Percentiles rank a stretch among this genome's conserved stretches.
Evolutionary conservation across 2,329 filamentous ascomycete species (phyloP).

Genomic region (Fusarium chuoi): DNA sequence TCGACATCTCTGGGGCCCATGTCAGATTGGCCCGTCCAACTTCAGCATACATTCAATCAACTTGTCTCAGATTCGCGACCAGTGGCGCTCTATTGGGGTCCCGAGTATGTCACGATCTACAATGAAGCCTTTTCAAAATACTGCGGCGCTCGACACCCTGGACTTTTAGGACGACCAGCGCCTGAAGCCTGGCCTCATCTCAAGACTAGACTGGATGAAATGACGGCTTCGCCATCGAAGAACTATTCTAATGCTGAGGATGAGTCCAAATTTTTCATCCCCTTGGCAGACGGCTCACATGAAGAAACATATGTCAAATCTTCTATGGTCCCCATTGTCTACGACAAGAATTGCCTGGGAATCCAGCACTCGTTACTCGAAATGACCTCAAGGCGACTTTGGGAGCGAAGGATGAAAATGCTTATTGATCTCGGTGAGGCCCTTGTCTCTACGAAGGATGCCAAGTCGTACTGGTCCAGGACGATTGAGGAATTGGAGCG

Average conservation of each 20-base stretch:
- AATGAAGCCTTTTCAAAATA: slow-evolving; percentile 73
- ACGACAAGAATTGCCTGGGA: slow-evolving; percentile 55
- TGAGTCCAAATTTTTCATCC: slow-evolving; percentile 59
- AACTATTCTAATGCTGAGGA: slow-evolving; percentile 53
- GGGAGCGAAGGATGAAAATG: slow-evolving; percentile 62
- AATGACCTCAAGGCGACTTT: slow-evolving; percentile 58
- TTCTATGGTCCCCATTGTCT: slow-evolving; percentile 59
- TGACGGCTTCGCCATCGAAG: slow-evolving; percentile 43
- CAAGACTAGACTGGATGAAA: slow-evolving; percentile 51
- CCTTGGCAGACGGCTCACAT: slow-evolving; percentile 52
- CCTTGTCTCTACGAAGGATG: slow-evolving; percentile 55
- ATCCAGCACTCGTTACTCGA: slow-evolving; percentile 61
- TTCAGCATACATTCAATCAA: slow-evolving; percentile 58
- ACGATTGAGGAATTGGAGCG: slow-evolving; percentile 56
- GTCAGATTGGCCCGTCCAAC: slow-evolving; percentile 56
- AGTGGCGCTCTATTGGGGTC: slow-evolving; percentile 72
- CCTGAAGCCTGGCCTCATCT: slow-evolving; percentile 69
- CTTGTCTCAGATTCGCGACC: slow-evolving; percentile 58
- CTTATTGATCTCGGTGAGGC: slow-evolving; percentile 59
- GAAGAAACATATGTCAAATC: slow-evolving; percentile 62
- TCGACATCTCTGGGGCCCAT: slow-evolving; percentile 59
- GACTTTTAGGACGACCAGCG: slow-evolving; percentile 69
- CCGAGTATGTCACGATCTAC: slow-evolving; percentile 71
- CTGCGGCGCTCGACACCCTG: slow-evolving; percentile 72
- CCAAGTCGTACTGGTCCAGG: slow-evolving; percentile 60